Percentiles rank a stretch among this genome's conserved stretches.
Evolutionary conservation across 768 basidiomycete species (phyloP).

Genomic region (Boletus bicolor): DNA sequence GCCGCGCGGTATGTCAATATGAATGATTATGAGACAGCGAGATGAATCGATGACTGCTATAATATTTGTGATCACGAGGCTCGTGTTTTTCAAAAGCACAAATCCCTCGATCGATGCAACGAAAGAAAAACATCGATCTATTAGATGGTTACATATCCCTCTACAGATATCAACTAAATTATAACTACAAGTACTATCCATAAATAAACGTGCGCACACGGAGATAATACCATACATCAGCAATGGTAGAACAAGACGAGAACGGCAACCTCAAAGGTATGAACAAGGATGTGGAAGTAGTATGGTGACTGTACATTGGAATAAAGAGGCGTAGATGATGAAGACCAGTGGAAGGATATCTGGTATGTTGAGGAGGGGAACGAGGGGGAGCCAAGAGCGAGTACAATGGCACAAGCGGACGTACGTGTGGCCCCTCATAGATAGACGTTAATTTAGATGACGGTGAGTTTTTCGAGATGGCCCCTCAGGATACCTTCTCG

Average conservation of each 20-base stretch:
- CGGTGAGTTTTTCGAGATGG: constrained; percentile 32
- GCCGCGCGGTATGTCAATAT: too few relatives aligned
- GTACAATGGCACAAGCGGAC: background rate
- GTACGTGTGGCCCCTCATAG: background rate
- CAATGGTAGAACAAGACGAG: too few relatives aligned
- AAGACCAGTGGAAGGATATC: background rate
- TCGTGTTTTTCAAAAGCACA: too few relatives aligned
- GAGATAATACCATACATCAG: too few relatives aligned
- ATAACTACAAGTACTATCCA: background rate
- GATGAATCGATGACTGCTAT: too few relatives aligned
- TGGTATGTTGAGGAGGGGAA: background rate
- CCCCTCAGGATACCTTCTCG: constrained; percentile 39
- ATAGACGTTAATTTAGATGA: constrained; percentile 21
- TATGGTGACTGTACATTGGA: background rate
- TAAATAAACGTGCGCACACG: background rate
- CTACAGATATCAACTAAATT: background rate
- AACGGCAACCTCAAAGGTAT: background rate
- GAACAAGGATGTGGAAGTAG: background rate
- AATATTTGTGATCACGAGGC: too few relatives aligned
- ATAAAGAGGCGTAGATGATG: background rate
- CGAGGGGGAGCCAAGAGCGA: background rate
- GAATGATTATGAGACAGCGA: too few relatives aligned
- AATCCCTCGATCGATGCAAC: too few relatives aligned
- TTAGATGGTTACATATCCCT: background rate
- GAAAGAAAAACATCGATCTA: background rate